These are phyloP conservation scores for Hirschioporus abietinus DNA, from an alignment of 768 basidiomycete species.

Conservation along the genomic window DNA sequence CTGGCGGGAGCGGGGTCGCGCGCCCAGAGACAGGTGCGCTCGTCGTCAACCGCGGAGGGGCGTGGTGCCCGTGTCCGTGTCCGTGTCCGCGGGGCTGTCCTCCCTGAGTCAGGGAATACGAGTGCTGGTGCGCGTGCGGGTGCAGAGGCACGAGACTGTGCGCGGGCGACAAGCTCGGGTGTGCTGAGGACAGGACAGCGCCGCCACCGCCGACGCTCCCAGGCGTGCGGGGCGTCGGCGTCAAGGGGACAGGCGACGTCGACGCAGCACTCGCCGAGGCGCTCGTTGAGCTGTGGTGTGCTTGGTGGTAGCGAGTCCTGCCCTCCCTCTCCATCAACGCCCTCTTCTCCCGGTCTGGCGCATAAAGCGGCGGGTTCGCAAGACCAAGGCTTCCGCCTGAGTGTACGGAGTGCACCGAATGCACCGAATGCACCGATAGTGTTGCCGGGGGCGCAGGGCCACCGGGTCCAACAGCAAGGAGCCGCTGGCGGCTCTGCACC, in stretches of 20 bases:
- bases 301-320: not conserved
- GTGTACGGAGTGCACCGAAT: not conserved
- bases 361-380: not conserved
- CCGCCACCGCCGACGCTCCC: not conserved
- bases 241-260: not conserved
- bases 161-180: no score
- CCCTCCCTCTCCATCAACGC: not conserved
- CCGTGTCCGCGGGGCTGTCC: not conserved
- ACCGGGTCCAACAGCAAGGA: slow-evolving; percentile 21
- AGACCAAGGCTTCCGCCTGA: not conserved
- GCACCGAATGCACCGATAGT: not conserved
- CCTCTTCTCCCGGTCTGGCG: not conserved
- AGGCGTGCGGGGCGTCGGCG: not conserved
- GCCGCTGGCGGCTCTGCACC: slow-evolving; percentile 43
- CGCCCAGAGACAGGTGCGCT: not conserved
- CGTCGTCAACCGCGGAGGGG: not conserved
- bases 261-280: not conserved
- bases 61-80: not conserved
- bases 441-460: not conserved
- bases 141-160: not conserved
- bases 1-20: not conserved
- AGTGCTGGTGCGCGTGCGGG: not conserved
- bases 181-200: no score
- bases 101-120: not conserved
- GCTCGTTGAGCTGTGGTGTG: not conserved